These are phyloP conservation scores for Pseudoturritis turrita DNA, from an alignment of 345 rosid species.

Conservation along the genomic window DNA sequence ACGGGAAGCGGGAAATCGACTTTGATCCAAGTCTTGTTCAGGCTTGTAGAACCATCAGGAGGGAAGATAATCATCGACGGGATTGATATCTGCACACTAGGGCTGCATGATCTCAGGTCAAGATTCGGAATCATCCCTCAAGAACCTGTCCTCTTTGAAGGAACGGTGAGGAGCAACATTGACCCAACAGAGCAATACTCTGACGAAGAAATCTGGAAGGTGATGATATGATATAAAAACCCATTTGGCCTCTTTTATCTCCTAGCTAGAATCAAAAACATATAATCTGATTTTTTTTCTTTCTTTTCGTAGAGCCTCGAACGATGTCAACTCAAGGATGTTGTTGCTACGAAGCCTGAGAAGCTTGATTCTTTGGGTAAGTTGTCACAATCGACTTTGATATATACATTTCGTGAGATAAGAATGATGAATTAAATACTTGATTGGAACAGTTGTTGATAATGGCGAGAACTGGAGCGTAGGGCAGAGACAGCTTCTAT, in stretches of 20 bases:
- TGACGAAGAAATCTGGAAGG: constrained; percentile 96
- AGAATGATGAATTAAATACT: background rate
- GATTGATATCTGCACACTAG: constrained; percentile 60
- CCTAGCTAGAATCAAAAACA: background rate
- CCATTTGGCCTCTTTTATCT: background rate
- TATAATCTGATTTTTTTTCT: background rate
- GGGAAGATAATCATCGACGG: constrained; percentile 86
- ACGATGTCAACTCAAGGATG: constrained; percentile 87
- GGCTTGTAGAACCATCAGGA: constrained; percentile 85
- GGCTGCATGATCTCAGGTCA: constrained; percentile 91
- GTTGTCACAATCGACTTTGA: background rate
- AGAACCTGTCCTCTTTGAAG: constrained; percentile 96
- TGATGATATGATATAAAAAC: constrained; percentile 7
- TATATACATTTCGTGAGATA: background rate
- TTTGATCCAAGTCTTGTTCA: constrained; percentile 78
- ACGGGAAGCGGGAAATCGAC: constrained; percentile 98
- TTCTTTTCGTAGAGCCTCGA: constrained; percentile 56
- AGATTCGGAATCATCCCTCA: constrained; percentile 95
- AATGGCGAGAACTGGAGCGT: constrained; percentile 97
- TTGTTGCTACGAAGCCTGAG: constrained; percentile 64
- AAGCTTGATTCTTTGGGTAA: constrained; percentile 77
- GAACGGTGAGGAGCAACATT: constrained; percentile 87
- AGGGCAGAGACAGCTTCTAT: constrained; percentile 93
- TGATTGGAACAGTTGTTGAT: constrained; percentile 60
- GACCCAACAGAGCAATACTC: constrained; percentile 75